Evolutionary conservation across 2,329 filamentous ascomycete species (phyloP), one percentile per base, ranked within the genome.

Genomic region (Penicillium sp.): DNA sequence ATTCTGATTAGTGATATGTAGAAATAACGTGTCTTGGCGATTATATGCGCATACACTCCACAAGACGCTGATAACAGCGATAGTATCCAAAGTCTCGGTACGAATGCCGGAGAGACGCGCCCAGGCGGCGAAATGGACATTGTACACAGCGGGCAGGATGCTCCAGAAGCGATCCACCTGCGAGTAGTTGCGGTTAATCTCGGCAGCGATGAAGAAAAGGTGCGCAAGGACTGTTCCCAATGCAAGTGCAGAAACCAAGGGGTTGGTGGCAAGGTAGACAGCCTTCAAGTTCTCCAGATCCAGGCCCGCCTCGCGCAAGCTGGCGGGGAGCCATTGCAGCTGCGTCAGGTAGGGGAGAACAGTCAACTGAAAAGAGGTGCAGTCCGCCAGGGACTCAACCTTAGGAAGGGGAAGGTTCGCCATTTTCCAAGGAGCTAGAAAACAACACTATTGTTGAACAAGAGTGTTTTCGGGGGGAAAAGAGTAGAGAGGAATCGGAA

Each of bases 141-240:
- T 89, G 76, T 96, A 98, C 50, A 96, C 70, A 8, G 91, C 88
- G 1, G 95, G 95, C 50, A 99, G 78, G 59, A 99, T 81, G 71
- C 91, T 95, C 95, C 95, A 99, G 67, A 89, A 78, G 49, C 95
- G 87, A 75, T 99, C 95, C 43, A 99, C 88, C 77, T 99, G 95
- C n/a, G 93, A 97, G 75, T 93, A 97, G 75, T 99, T 99, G 69
- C 84, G 85, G 77, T 96, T 98, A 78, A 92, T 77, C 75, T 98
- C 93, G 1, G 92, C 91, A 5, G 87, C 79, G 31, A 93, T 69
- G 25, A 96, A 79, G 67, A 96, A 90, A 27, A 95, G 69, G 5
- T 83, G 83, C 1, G 86, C 86, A n/a, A 96, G 74, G 42, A 86
- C 81, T 19, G 96, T 66, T 3, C 90, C 89, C 53, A 91, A 84